Base-by-base conservation (phyloP, 2,329 filamentous ascomycete species). In the Didymella arachidicola region DNA sequence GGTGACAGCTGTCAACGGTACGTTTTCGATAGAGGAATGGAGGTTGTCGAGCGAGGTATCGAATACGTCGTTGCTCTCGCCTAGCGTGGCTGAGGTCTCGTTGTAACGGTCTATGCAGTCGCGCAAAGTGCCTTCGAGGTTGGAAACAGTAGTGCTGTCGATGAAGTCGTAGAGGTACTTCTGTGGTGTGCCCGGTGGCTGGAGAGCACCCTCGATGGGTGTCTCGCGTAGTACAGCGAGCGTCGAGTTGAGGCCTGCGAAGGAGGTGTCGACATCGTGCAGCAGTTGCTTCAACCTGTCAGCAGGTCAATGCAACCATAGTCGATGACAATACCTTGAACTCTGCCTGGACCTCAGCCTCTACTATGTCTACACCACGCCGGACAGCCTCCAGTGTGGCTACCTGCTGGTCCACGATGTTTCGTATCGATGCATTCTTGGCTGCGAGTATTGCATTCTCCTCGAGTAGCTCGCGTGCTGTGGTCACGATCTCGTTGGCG, bases 401-500 rank as follows among this genome's bases (percentile, higher is more conserved):
- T 22, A 81, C 66, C 68, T 83, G 79, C 53, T 80, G 77, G 26
- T 79, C 75, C 30, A 82, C 70, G 14, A 79, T 77, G 46, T 75
- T 73, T 25, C 76, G 63, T 27, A 81, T 74, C 55, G 78, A 79
- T 1, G 74, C 70, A 67, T 80, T 82, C 68, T 79, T 80, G 6
- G 81, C 80, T 22, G 85, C 84, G 4, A 96, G 83, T 10, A 93
- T 83, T 52, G 92, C 88, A 46, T 88, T 89, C 66, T 95, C 89
- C 72, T 96, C 91, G 64, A 97, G 83, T 32, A 91, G 86, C 30
- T 84, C 81, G 32, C 92, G 89, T 4, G 93, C 92, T 14, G 86
- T 82, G 19, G 87, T 92, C 43, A 95, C 90, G 55, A 97, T 88
- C 71, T 96, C 90, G 72, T 95, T 93, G 64, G 93, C 93, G 59